Conservation (phyloP, 108 stramenopile genomes). For the Licmophora abbreviata region DNA sequence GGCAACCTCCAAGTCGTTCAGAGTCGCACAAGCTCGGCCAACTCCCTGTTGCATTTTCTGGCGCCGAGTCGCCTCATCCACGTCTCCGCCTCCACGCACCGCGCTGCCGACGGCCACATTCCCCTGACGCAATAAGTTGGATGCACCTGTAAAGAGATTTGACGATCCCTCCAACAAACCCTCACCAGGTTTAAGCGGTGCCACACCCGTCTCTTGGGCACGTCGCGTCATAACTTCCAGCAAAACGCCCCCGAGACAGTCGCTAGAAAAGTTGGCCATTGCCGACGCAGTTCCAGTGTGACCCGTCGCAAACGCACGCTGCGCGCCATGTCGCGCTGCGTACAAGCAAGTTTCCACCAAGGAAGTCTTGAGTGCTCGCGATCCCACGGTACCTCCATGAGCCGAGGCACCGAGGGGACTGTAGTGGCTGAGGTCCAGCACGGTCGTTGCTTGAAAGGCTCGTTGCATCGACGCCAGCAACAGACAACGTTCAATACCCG, state of each 20-base stretch:
- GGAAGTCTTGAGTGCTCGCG: conserved; percentile 57
- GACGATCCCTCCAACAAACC: conserved; percentile 62
- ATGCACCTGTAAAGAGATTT: conserved; percentile 56
- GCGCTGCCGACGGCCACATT: conserved; percentile 33
- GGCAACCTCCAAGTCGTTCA: conserved; percentile 79
- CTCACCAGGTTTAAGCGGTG: conserved; percentile 70
- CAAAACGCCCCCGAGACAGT: conserved; percentile 51
- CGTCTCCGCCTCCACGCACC: conserved; percentile 27
- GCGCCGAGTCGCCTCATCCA: conserved; percentile 24
- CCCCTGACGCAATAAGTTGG: too few species aligned
- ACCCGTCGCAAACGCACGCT: conserved; percentile 82
- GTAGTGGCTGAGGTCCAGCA: conserved; percentile 18
- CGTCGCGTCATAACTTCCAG: conserved; percentile 61
- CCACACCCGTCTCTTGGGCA: conserved; percentile 57
- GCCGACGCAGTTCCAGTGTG: conserved; percentile 76
- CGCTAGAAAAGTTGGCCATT: conserved; percentile 61
- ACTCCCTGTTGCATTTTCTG: conserved; percentile 49
- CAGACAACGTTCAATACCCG: conserved; percentile 66
- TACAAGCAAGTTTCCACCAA: conserved; percentile 78
- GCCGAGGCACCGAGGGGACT: conserved; percentile 7
- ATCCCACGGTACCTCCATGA: conserved; percentile 8
- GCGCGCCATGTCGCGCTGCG: conserved; percentile 62
- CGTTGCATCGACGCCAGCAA: conserved; percentile 80
- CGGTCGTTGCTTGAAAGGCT: conserved; percentile 35
- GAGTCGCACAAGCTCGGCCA: conserved; percentile 65